phyloP scores from a whole-genome alignment of 106 monocot species.

The Dendrobium nobile region DNA sequence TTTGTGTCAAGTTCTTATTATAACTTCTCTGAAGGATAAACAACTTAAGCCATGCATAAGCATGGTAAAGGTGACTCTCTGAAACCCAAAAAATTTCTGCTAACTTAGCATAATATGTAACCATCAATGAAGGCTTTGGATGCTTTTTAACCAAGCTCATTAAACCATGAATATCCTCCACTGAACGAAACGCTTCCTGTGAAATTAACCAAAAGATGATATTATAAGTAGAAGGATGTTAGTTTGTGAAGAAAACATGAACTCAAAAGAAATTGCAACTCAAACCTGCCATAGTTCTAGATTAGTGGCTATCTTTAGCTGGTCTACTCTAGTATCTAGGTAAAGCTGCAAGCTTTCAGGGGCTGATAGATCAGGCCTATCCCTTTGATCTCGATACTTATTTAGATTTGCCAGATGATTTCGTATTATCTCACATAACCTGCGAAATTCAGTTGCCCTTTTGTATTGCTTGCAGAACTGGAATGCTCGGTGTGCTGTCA shows the following conservation, averaged over 20 bases:
- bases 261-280: not conserved
- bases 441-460: slow-evolving; percentile 90
- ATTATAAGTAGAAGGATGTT: not conserved
- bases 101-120: slow-evolving; percentile 81
- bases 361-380: slow-evolving; percentile 83
- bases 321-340: slow-evolving; percentile 86
- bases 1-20: slow-evolving; percentile 90
- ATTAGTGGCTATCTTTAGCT: slow-evolving; percentile 92
- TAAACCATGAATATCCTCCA: slow-evolving; percentile 88
- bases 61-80: slow-evolving; percentile 84
- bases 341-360: slow-evolving; percentile 95
- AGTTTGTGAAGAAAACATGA: not conserved
- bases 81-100: slow-evolving; percentile 94
- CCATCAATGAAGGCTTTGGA: slow-evolving; percentile 89
- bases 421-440: slow-evolving; percentile 90
- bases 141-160: slow-evolving; percentile 95
- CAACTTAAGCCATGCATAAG: slow-evolving; percentile 93
- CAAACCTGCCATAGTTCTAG: slow-evolving; percentile 93
- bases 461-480: slow-evolving; percentile 98
- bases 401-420: slow-evolving; percentile 92
- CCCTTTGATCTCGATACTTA: slow-evolving; percentile 92
- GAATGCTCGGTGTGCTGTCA: slow-evolving; percentile 92
- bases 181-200: slow-evolving; percentile 96
- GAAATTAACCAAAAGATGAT: slow-evolving; percentile 2
- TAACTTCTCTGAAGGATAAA: slow-evolving; percentile 83